phyloP scores from a whole-genome alignment of 2,329 filamentous ascomycete genomes.

The Aspergillus neotritici region DNA sequence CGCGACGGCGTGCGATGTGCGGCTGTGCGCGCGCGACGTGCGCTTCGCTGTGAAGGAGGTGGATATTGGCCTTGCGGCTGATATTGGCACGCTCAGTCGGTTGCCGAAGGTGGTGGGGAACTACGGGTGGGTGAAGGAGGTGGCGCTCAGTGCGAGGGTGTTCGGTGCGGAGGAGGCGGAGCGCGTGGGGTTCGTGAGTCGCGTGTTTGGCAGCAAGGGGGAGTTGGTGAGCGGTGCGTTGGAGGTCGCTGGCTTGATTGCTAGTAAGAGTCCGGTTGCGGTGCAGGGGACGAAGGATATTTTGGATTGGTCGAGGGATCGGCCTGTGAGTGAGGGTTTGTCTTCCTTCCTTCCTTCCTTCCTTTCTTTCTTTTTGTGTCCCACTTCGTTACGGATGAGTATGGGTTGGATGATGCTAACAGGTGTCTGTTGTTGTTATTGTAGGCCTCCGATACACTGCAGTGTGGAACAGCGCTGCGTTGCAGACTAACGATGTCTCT shows the following conservation, averaged over 20 bases:
- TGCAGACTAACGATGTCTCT: slow-evolving; percentile 75
- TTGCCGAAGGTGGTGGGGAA: slow-evolving; percentile 44
- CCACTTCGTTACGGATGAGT: background rate
- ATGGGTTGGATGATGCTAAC: background rate
- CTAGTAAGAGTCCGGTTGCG: slow-evolving; percentile 78
- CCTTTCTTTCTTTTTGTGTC: background rate
- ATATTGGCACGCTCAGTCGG: slow-evolving; percentile 44
- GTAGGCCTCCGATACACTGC: slow-evolving; percentile 71
- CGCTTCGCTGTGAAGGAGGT: slow-evolving; percentile 45
- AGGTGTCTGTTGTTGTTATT: too few relatives aligned
- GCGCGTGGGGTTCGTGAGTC: slow-evolving; percentile 41
- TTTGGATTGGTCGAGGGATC: slow-evolving; percentile 74
- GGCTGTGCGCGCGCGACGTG: slow-evolving; percentile 33
- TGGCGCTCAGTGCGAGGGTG: slow-evolving; percentile 39
- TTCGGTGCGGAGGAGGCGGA: slow-evolving; percentile 44
- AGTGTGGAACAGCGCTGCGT: slow-evolving; percentile 77
- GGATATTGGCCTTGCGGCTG: slow-evolving; percentile 46
- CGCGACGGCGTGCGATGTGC: slow-evolving; percentile 39
- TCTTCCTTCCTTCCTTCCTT: slow-evolving; percentile 15
- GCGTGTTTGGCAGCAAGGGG: slow-evolving; percentile 48
- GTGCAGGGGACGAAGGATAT: slow-evolving; percentile 84
- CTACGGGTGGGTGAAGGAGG: slow-evolving; percentile 46
- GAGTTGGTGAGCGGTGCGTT: slow-evolving; percentile 59
- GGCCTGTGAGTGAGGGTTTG: slow-evolving; percentile 68
- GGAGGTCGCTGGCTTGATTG: slow-evolving; percentile 60